Percentiles rank a stretch among this genome's conserved stretches.
These are phyloP conservation scores for Mycosphaerella sp. DNA, from an alignment of 2,329 filamentous ascomycete genomes.

Conservation along the genomic window DNA sequence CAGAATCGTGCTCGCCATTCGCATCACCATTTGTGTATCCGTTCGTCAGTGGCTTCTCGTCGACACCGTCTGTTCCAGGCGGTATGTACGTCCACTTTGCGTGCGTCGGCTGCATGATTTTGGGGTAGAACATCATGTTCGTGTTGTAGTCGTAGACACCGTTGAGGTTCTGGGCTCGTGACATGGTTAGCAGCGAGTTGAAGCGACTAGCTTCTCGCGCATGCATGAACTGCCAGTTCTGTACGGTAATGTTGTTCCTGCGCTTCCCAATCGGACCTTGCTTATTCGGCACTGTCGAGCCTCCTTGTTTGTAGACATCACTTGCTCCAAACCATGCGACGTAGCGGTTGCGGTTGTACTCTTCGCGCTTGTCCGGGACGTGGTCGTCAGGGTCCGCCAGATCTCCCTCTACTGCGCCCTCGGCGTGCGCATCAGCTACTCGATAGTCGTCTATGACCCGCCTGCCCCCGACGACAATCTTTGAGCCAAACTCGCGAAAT, in stretches of 20 bases:
- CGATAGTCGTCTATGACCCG: constrained; percentile 87
- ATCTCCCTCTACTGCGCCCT: constrained; percentile 80
- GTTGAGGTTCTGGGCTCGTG: constrained; percentile 61
- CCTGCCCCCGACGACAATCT: constrained; percentile 87
- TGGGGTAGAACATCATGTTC: constrained; percentile 82
- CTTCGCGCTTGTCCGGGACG: constrained; percentile 65
- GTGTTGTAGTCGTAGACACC: constrained; percentile 94
- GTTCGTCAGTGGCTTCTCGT: constrained; percentile 26
- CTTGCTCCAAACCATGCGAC: constrained; percentile 98
- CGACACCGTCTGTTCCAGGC: constrained; percentile 26
- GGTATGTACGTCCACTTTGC: constrained; percentile 71
- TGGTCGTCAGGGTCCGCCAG: constrained; percentile 84
- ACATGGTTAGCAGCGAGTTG: constrained; percentile 66
- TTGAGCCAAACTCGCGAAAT: constrained; percentile 90
- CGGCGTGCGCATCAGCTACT: constrained; percentile 64
- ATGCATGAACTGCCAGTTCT: constrained; percentile 96
- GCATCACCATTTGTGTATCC: constrained; percentile 22
- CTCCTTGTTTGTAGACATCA: constrained; percentile 78
- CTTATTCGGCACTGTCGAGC: constrained; percentile 54
- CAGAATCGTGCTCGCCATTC: constrained; percentile 23
- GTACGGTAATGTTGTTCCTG: constrained; percentile 80
- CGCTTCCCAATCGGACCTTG: constrained; percentile 60
- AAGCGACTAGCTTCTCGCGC: constrained; percentile 83
- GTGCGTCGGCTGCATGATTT: constrained; percentile 82
- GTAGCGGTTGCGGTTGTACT: constrained; percentile 99